Evolutionary conservation across 345 rosid species (phyloP), one percentile per base, ranked within the genome.

Genomic region (Syzygium grande): DNA sequence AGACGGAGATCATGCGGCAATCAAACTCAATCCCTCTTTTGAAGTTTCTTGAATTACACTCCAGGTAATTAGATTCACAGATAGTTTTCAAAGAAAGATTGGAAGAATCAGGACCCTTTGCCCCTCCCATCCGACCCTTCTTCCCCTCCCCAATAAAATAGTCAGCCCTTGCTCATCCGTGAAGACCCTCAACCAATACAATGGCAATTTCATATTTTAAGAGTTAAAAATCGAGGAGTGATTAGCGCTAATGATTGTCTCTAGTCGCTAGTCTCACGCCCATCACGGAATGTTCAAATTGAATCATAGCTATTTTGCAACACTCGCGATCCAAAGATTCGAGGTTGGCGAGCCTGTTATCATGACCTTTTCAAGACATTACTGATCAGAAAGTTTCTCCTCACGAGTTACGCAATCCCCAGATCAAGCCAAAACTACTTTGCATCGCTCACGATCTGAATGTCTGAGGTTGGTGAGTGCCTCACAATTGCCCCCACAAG

Each of bases 331-430:
- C 49, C 27, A 21, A 73, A 73, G 4, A 1, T 9, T 38, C 15
- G 0, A 10, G 12, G 4, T 73, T 19, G 1, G 83, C 2, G 2
- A 9, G 7, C 83, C 1, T 3, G 3, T 38, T 14, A 38, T 73
- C 27, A 13, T 43, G 11, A 19, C 27, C 12, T 73, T 38, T 38
- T 73, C 25, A 1, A 19, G 49, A 73, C 5, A 12, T 58, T 58
- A 34, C 7, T 41, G 27, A 11, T 1, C 22, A 38, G 8, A 5
- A 38, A 73, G 27, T 73, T 73, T 10, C 23, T 19, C 12, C 23
- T 1, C 25, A 34, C 43, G 25, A 73, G 80, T 22, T 34, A 5
- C 8, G 2, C 38, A 73, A 38, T 73, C 6, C 9, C 38, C 23
- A 4, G 14, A 73, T 34, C 11, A 14, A 73, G 46, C 49, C 80